phyloP scores from a whole-genome alignment of 2,329 filamentous ascomycete species.

The Arthrobotrys sphaeroides region DNA sequence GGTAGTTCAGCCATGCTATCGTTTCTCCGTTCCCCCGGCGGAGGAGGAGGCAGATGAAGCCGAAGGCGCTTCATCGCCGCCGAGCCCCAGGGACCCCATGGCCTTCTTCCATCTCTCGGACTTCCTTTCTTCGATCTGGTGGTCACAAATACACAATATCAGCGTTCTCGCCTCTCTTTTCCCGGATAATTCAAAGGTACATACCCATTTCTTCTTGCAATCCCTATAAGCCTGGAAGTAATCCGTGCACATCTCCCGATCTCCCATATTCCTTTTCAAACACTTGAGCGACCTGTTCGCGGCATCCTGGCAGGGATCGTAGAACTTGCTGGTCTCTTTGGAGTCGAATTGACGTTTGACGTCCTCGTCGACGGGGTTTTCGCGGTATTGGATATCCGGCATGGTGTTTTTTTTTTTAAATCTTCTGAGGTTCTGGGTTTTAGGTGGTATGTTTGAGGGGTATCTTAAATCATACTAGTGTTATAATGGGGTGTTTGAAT shows the following conservation, averaged over 20 bases:
- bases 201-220: conserved; percentile 94
- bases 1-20: no score
- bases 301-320: conserved; percentile 94
- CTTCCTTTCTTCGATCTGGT: conserved; percentile 46
- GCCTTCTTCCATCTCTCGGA: conserved; percentile 48
- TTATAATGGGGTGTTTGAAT: no score
- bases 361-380: conserved; percentile 68
- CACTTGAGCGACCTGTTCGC: conserved; percentile 86
- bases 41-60: background rate
- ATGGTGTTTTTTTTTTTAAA: conserved; percentile 1
- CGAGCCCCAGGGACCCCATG: conserved; percentile 26
- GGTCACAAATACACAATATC: background rate
- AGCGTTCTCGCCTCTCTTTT: no score
- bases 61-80: background rate
- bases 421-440: no score
- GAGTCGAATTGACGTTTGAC: conserved; percentile 76
- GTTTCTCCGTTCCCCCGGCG: conserved; percentile 8
- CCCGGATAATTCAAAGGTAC: conserved; percentile 58
- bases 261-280: conserved; percentile 84
- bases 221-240: conserved; percentile 98
- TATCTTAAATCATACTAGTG: no score
- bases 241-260: conserved; percentile 88
- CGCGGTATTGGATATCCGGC: conserved; percentile 53
- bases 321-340: conserved; percentile 87
- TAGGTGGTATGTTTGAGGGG: no score